Conservation (phyloP, 2,329 filamentous ascomycete genomes). For the Beauveria australis region DNA sequence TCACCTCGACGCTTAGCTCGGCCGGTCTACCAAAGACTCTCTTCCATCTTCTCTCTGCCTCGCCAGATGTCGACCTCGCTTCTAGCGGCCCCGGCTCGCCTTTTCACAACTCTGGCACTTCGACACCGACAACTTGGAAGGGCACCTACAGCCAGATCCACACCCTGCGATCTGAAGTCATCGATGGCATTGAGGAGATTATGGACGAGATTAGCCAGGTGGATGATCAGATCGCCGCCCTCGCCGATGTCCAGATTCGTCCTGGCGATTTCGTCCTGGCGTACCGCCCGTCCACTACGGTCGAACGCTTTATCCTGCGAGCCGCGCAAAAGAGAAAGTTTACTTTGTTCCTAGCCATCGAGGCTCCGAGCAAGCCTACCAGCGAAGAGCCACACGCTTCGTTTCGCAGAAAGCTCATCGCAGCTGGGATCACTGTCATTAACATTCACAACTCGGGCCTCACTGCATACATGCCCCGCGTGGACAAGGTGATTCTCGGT, state of each 20-base stretch:
- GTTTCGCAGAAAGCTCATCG: constrained; percentile 70
- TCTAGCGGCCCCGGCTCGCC: constrained; percentile 35
- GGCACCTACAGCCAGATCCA: constrained; percentile 39
- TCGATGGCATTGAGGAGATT: constrained; percentile 91
- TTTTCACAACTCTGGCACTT: constrained; percentile 38
- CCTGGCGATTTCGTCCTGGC: constrained; percentile 88
- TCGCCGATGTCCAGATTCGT: constrained; percentile 86
- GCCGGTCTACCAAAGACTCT: constrained; percentile 67
- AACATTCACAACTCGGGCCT: constrained; percentile 77
- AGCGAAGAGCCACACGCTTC: constrained; percentile 37
- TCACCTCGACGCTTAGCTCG: constrained; percentile 46
- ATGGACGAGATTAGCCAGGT: constrained; percentile 90
- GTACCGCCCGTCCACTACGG: constrained; percentile 75
- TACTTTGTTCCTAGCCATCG: constrained; percentile 78
- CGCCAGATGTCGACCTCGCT: constrained; percentile 38
- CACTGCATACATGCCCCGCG: constrained; percentile 88
- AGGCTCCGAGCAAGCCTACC: constrained; percentile 31
- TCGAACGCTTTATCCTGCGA: constrained; percentile 81
- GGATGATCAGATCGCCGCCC: constrained; percentile 84
- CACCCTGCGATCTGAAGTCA: constrained; percentile 80
- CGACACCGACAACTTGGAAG: constrained; percentile 37
- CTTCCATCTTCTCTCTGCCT: constrained; percentile 78
- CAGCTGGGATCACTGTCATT: constrained; percentile 73
- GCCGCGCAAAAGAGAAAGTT: constrained; percentile 87
- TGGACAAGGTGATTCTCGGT: constrained; percentile 90